Percentiles rank a stretch among this genome's conserved stretches.
Evolutionary conservation across 805 yeast species (phyloP).

Genomic region (Yarrowia yakushimensis): DNA sequence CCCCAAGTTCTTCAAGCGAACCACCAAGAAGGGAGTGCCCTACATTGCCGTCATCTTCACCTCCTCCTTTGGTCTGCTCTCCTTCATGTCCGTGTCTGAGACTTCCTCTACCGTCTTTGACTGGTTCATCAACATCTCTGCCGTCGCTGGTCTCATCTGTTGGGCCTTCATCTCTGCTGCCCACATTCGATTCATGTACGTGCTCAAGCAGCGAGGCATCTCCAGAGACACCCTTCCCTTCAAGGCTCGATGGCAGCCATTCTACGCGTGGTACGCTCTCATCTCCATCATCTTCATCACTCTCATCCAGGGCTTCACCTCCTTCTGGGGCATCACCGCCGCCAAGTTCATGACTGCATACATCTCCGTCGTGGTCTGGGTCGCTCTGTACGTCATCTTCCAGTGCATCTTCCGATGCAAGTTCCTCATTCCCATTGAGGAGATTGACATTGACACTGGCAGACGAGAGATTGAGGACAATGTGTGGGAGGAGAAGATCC

Average conservation of each 20-base stretch:
- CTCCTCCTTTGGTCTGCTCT: conserved; percentile 56
- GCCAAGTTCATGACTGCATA: conserved; percentile 65
- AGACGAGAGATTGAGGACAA: conserved; percentile 60
- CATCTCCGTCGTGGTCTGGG: conserved; percentile 61
- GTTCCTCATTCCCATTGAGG: conserved; percentile 33
- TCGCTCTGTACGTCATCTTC: conserved; percentile 51
- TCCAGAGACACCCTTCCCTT: conserved; percentile 68
- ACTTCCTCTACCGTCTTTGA: conserved; percentile 40
- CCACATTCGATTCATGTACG: conserved; percentile 64
- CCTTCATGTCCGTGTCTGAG: conserved; percentile 57
- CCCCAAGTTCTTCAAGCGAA: conserved; percentile 59
- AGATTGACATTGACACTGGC: conserved; percentile 66
- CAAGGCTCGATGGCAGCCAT: conserved; percentile 71
- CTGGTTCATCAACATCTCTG: conserved; percentile 66
- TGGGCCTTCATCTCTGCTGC: conserved; percentile 71
- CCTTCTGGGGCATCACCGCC: conserved; percentile 55
- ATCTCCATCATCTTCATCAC: conserved; percentile 53
- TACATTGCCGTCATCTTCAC: conserved; percentile 51
- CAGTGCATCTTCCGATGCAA: conserved; percentile 28
- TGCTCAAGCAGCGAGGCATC: conserved; percentile 59
- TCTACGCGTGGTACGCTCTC: conserved; percentile 59
- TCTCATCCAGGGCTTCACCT: conserved; percentile 68
- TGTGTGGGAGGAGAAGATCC: conserved; percentile 46
- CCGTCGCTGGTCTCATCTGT: conserved; percentile 69
- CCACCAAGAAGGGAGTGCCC: conserved; percentile 72